These are phyloP conservation scores for Aureobasidium sp. DNA, from an alignment of 2,329 filamentous ascomycete genomes.

Conservation along the genomic window DNA sequence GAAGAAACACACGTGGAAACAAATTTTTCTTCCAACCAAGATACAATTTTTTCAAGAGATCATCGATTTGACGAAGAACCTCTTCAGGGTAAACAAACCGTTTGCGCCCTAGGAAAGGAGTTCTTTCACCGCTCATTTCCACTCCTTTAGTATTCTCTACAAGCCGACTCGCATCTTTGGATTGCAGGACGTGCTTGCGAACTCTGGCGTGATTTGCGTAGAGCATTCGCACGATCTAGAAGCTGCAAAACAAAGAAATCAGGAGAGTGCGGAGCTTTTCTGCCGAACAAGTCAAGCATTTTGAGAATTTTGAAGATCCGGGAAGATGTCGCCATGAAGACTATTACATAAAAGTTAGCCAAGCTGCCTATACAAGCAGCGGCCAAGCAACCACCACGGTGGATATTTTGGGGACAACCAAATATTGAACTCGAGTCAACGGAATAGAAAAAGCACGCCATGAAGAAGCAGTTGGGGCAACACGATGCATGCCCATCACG, in stretches of 20 bases:
- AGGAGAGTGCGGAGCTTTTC: background rate
- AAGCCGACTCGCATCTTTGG: background rate
- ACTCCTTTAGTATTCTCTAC: background rate
- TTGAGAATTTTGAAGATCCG: background rate
- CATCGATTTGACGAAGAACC: conserved; percentile 6
- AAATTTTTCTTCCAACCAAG: conserved; percentile 6
- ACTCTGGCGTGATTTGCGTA: background rate
- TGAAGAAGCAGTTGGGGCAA: background rate
- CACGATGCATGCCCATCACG: background rate
- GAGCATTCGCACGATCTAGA: background rate
- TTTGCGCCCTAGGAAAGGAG: background rate
- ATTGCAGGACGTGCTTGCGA: background rate
- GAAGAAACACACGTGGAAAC: conserved; percentile 7
- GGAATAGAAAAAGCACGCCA: background rate
- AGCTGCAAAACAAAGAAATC: background rate
- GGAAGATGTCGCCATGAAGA: conserved; percentile 5
- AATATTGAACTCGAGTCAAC: background rate
- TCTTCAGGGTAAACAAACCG: conserved; percentile 4
- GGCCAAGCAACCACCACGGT: conserved; percentile 1
- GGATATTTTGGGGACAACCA: conserved; percentile 6
- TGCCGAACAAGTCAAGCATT: background rate
- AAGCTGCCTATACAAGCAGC: background rate
- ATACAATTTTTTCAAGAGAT: conserved; percentile 1
- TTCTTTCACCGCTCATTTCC: conserved; percentile 11
- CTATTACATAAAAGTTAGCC: conserved; percentile 8